Evolutionary conservation across 116 monocot species (phyloP), one percentile per base, ranked within the genome.

Genomic region (Iris pallida): DNA sequence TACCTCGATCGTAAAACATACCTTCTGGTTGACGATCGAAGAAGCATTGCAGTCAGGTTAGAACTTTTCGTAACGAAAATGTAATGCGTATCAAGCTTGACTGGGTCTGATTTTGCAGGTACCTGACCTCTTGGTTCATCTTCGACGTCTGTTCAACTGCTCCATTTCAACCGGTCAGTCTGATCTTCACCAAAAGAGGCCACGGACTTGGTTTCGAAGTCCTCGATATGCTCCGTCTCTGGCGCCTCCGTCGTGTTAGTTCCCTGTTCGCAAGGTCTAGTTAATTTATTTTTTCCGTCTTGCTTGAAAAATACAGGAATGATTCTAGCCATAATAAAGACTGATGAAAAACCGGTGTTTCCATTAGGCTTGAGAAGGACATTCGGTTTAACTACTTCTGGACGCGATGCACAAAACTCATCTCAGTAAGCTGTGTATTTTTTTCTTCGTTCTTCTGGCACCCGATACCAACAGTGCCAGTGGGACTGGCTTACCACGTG

Each of bases 361-460:
- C 65, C 16, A 17, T 41, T 47, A 84, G 86, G 65, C 79, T 90
- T 42, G 90, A 90, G 77, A 86, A 90, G 66, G 83, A 90, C 59
- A 82, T 80, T 8, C 57, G 84, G 20, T 84, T 91, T 84, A 87
- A 80, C 47, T 91, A 87, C 68, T 85, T 87, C 75, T 91, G 87
- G 82, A 82, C 74, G 3, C 74, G 82, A 20, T 87, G 80, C 80
- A 73, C 71, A 80, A 85, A 91, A 47, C 87, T 91, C 16, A 45
- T 78, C 11, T 65, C 59, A 19, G 91, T 87, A 75, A 65, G 79
- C 10, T 20, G 41, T 61, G 7, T 51, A 7, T 51, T 13, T 51
- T 48, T 9, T 9, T 51, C 13, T 51, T 13, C 49, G 1, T 48
- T 48, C 47, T 6, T 48, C 5, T 48, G 47, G n/a, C n/a, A n/a